Conservation (phyloP, 345 rosid species). For the Pistacia vera region DNA sequence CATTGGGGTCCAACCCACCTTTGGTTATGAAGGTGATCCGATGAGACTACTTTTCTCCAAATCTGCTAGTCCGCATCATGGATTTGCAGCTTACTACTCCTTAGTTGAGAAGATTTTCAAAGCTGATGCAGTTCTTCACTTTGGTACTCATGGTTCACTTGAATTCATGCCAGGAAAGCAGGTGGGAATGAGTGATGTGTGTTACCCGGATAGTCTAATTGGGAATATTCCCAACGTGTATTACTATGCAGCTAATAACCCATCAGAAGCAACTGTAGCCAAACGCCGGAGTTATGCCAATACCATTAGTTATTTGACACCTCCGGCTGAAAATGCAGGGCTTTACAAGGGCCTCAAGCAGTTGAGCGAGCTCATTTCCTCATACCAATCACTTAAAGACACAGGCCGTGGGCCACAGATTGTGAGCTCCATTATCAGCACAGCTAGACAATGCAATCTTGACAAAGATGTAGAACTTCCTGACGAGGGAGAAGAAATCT, state of each 20-base stretch:
- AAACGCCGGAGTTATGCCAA: conserved; percentile 98
- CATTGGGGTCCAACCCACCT: conserved; percentile 98
- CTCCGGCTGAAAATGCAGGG: conserved; percentile 99
- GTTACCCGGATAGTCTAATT: conserved; percentile 94
- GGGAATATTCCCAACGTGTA: conserved; percentile 97
- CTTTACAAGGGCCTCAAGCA: conserved; percentile 99
- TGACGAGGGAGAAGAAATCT: conserved; percentile 70
- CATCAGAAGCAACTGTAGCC: conserved; percentile 98
- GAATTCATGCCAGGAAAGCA: conserved; percentile 99
- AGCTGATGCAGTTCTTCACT: conserved; percentile 97
- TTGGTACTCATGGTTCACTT: conserved; percentile 97
- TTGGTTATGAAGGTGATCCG: conserved; percentile 99
- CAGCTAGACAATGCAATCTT: conserved; percentile 96
- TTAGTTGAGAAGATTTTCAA: conserved; percentile 92
- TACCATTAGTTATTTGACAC: conserved; percentile 94
- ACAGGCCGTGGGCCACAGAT: conserved; percentile 90
- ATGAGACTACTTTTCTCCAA: conserved; percentile 96
- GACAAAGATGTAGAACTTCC: conserved; percentile 94
- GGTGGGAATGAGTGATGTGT: conserved; percentile 98
- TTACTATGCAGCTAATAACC: conserved; percentile 96
- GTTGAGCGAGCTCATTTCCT: conserved; percentile 89
- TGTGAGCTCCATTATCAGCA: conserved; percentile 91
- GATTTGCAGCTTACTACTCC: conserved; percentile 96
- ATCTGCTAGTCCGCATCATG: conserved; percentile 98
- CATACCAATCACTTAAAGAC: conserved; percentile 97